These are phyloP conservation scores for Hypoxylon sp. DNA, from an alignment of 2,329 filamentous ascomycete genomes.

Conservation along the genomic window DNA sequence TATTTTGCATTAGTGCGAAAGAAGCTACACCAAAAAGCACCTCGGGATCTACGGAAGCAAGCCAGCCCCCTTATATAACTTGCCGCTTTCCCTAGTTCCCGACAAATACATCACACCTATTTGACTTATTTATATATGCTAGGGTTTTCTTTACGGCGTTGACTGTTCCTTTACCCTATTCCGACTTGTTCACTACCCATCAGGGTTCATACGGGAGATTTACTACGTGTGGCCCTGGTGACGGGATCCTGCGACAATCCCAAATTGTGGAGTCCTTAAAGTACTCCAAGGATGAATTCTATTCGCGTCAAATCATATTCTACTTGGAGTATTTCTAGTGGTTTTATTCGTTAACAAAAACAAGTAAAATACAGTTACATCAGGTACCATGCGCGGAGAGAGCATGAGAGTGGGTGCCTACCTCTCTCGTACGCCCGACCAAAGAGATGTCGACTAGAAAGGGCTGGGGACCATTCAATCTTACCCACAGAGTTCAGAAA, in stretches of 20 bases:
- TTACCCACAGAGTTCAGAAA: neutral
- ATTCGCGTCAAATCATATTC: constrained; percentile 31
- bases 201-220: constrained; percentile 4
- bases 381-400: constrained; percentile 4
- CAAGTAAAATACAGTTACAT: constrained; percentile 24
- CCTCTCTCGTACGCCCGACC: neutral
- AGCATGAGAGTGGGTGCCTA: constrained; percentile 4
- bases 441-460: constrained; percentile 2
- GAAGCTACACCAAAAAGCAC: constrained; percentile 15
- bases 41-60: constrained; percentile 5
- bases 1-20: constrained; percentile 10
- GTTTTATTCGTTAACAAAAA: constrained; percentile 21
- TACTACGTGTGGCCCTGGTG: constrained; percentile 9
- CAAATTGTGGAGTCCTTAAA: constrained; percentile 34
- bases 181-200: neutral
- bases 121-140: neutral
- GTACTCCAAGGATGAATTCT: constrained; percentile 25
- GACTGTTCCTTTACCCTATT: neutral
- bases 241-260: constrained; percentile 35
- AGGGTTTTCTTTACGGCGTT: neutral
- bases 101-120: neutral
- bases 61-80: constrained; percentile 12
- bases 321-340: constrained; percentile 3
- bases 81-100: neutral
- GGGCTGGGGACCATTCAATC: neutral